Base-by-base conservation (phyloP, 192 early-diverging fungal genomes). In the Radiomyces spectabilis region DNA sequence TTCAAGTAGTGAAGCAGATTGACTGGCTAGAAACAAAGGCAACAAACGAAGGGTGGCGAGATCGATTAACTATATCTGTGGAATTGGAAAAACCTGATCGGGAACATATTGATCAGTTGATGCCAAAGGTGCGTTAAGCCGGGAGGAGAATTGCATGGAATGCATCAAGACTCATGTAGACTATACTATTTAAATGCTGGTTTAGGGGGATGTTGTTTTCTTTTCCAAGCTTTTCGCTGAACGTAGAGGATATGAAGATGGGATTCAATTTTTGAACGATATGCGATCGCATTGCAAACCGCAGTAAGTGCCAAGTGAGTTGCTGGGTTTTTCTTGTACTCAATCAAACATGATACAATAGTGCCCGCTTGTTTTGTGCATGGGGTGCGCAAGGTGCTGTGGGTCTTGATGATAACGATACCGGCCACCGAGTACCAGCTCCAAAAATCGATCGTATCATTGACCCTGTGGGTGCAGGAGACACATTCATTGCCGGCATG, bases 51-150 rank as follows among this genome's bases (percentile, higher is more conserved):
- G 50, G 50, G 29, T 77, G 73, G 77, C 65, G 69, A 33, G 42
- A 57, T 16, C 61, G 63, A 31, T 43, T 79, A 39, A 83, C 76
- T 5, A 76, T 86, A 30, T 80, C 77, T n/a, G 76, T 84, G 9
- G 84, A 86, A 64, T 72, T 86, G 39, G 84, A 86, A 49, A 86
- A 86, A 49, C 77, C 75, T 1, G 75, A 81, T 45, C 60, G 84
- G 22, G 71, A 66, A 37, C 72, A 73, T n/a, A 74, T 86, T 34
- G 78, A 81, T 33, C 47, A 34, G 12, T 60, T 86, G n/a, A 56
- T 85, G 22, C 49, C 68, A 29, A 67, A 66, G 47, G 61, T 63
- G 26, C n/a, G n/a, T n/a, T n/a, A n/a, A n/a, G n/a, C n/a, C n/a
- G n/a, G n/a, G n/a, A n/a, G n/a, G n/a, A n/a, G n/a, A n/a, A n/a